phyloP scores from a whole-genome alignment of 306 rosid species.

The Prinsepia uniflora region DNA sequence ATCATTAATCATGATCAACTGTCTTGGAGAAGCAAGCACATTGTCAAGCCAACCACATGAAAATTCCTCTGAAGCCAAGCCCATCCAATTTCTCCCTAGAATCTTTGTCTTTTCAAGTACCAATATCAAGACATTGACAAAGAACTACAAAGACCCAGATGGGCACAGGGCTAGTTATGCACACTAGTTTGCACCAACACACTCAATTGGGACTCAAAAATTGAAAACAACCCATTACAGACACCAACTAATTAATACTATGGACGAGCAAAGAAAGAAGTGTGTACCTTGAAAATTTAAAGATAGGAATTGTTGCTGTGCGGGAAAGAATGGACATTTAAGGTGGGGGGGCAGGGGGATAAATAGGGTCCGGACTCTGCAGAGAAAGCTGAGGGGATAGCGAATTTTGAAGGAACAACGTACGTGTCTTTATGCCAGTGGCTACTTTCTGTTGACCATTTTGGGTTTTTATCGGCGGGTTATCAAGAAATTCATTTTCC shows the following conservation, averaged over 20 bases:
- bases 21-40: background rate
- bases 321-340: slow-evolving; percentile 4
- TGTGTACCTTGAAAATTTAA: slow-evolving; percentile 41
- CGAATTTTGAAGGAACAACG: slow-evolving; percentile 21
- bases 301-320: background rate
- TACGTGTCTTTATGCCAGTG: slow-evolving; percentile 61
- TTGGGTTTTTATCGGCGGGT: too few relatives aligned
- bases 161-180: too few relatives aligned
- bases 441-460: too few relatives aligned
- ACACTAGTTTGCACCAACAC: too few relatives aligned
- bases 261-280: background rate
- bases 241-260: slow-evolving; percentile 5
- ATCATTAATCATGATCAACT: background rate
- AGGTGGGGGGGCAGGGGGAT: background rate
- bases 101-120: background rate
- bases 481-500: too few relatives aligned
- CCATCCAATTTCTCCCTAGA: too few relatives aligned
- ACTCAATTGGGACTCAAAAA: background rate
- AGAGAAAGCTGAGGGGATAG: too few relatives aligned
- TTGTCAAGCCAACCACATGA: background rate
- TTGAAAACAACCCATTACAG: background rate
- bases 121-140: background rate
- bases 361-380: slow-evolving; percentile 17
- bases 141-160: background rate
- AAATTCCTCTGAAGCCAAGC: too few relatives aligned